A percentile compares a stretch with the other conserved stretches of the same genome.
These are phyloP conservation scores for Boletus tylopilopsis DNA, from an alignment of 768 basidiomycete species.

Conservation along the genomic window DNA sequence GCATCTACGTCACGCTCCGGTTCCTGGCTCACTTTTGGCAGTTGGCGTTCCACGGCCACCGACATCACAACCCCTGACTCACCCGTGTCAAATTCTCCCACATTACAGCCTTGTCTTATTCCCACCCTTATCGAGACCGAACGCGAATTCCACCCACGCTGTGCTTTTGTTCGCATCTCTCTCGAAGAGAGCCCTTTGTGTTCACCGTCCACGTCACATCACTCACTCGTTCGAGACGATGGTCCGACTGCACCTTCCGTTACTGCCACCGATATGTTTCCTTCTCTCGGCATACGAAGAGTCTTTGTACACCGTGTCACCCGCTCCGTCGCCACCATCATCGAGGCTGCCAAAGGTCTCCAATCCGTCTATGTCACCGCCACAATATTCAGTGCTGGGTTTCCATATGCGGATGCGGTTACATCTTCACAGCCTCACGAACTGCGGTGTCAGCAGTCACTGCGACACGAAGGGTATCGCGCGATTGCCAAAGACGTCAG, in stretches of 20 bases:
- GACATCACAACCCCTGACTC: conserved; percentile 32
- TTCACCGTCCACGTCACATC: conserved; percentile 3
- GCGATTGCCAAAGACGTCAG: conserved; percentile 41
- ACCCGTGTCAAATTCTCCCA: conserved; percentile 32
- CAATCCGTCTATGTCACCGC: conserved; percentile 57
- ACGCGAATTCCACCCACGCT: conserved; percentile 37
- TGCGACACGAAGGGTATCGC: conserved; percentile 40
- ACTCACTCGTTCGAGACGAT: conserved; percentile 14
- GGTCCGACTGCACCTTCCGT: conserved; percentile 6
- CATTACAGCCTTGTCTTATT: conserved; percentile 27
- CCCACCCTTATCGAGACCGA: conserved; percentile 25
- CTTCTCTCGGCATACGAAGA: conserved; percentile 5
- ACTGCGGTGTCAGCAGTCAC: conserved; percentile 11
- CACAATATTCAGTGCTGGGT: conserved; percentile 44
- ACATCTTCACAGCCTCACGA: conserved; percentile 15
- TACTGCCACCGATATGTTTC: neutral
- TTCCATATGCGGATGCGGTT: conserved; percentile 20
- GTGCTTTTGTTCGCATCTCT: conserved; percentile 32
- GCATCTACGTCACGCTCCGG: conserved; percentile 34
- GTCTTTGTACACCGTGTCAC: conserved; percentile 28
- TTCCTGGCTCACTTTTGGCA: conserved; percentile 43
- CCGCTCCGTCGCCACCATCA: conserved; percentile 38
- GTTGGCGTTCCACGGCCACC: conserved; percentile 37
- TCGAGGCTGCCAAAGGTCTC: conserved; percentile 52
- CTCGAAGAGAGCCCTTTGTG: conserved; percentile 38